phyloP scores from a whole-genome alignment of 176 grass and related monocot genomes.

The Tuctoria greenei region DNA sequence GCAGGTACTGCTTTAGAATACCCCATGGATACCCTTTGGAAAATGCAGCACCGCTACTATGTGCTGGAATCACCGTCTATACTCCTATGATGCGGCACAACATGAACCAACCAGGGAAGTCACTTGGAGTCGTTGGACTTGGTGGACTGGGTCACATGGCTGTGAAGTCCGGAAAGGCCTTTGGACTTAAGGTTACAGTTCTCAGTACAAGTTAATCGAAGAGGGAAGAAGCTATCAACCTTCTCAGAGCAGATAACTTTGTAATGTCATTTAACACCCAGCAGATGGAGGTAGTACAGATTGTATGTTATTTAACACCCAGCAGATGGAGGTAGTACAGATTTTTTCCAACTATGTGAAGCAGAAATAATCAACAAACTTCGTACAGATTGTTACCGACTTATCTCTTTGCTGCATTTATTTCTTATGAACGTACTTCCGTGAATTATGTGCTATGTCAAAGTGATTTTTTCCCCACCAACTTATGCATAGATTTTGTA shows the following conservation, averaged over 20 bases:
- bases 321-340: constrained; percentile 79
- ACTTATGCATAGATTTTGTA: not conserved
- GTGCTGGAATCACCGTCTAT: constrained; percentile 74
- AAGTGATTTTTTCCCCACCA: not conserved
- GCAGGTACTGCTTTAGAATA: not conserved
- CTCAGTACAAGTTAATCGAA: constrained; percentile 77
- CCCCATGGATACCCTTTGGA: not conserved
- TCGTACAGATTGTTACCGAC: not conserved
- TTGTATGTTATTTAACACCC: constrained; percentile 61
- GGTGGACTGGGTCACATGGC: constrained; percentile 76
- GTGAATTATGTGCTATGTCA: not conserved
- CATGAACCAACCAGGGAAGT: constrained; percentile 81
- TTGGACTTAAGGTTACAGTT: constrained; percentile 68
- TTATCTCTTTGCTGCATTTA: not conserved
- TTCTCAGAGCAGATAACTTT: constrained; percentile 73
- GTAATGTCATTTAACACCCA: constrained; percentile 68
- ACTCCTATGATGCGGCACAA: constrained; percentile 71
- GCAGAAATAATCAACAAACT: not conserved
- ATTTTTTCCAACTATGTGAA: not conserved
- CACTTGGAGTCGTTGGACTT: constrained; percentile 67
- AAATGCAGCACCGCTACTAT: constrained; percentile 59
- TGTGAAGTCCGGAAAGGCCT: constrained; percentile 73
- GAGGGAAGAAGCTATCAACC: constrained; percentile 66
- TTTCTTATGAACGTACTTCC: too few species aligned
- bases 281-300: constrained; percentile 75